Evolutionary conservation across 805 yeast species (phyloP), one percentile per base, ranked within the genome.

Genomic region (Pichia sporocuriosa): DNA sequence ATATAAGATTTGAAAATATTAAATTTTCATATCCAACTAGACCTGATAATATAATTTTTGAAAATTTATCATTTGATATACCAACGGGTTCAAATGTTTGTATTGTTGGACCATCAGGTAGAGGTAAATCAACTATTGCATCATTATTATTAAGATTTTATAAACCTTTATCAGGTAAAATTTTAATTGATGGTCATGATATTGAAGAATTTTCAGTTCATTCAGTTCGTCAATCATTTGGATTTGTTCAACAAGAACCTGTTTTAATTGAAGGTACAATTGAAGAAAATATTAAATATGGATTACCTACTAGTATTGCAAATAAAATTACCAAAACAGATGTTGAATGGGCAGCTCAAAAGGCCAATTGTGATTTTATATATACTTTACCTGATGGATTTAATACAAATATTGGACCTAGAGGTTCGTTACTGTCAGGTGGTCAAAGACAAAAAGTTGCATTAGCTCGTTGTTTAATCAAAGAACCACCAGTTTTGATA

Each of bases 161-260:
- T 61, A 94, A 86, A 55, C 95, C 95, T 1, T 55, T 59, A 4
- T 48, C 61, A 0, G 97, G 97, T 15, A 54, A 59, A n/a, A 77
- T 90, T 35, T 56, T 66, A 20, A 70, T 90, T 29, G 90, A 88
- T 48, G 78, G 77, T 12, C 75, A 76, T 40, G 72, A 84, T 49
- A 75, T 90, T 40, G 65, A 69, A 28, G 69, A 73, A n/a, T 75
- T 81, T 56, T 86, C 87, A 50, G 73, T 89, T 40, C 82, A 88
- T 61, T 76, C 80, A 28, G 74, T 82, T 55, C 70, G 97, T 42
- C 72, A 77, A 42, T 65, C 88, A 24, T 71, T 82, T 42, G 96
- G 97, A 10, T 82, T 84, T 40, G 97, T 90, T 4, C 89, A 84
- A 46, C 97, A 90, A 59, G 97, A 90, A 54, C 96, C 97, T 0